Percentiles rank a stretch among this genome's conserved stretches.
Evolutionary conservation across 2,329 filamentous ascomycete genomes (phyloP).

Genomic region (Neofusicoccum parvum): DNA sequence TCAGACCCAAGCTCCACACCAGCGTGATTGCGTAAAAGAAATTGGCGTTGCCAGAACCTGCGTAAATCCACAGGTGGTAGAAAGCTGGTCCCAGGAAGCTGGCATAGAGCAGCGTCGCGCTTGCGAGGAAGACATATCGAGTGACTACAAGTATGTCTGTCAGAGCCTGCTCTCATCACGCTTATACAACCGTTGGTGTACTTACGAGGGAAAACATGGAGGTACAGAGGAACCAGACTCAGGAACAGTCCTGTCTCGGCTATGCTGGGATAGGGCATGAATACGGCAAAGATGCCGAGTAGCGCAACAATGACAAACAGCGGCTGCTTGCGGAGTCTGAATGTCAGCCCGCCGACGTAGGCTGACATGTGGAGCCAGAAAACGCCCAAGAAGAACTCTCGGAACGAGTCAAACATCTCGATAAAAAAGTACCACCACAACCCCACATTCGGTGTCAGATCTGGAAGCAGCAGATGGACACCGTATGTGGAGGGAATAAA

Average conservation of each 20-base stretch:
- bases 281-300: slow-evolving; percentile 87
- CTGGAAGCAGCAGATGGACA: slow-evolving; percentile 85
- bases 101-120: slow-evolving; percentile 82
- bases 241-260: slow-evolving; percentile 87
- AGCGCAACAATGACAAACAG: slow-evolving; percentile 83
- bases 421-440: slow-evolving; percentile 99
- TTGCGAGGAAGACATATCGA: slow-evolving; percentile 87
- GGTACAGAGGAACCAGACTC: slow-evolving; percentile 78
- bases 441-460: slow-evolving; percentile 91
- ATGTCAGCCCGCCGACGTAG: slow-evolving; percentile 83
- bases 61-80: slow-evolving; percentile 97
- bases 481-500: slow-evolving; percentile 90
- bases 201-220: slow-evolving; percentile 84
- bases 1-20: slow-evolving; percentile 93
- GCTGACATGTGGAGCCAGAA: slow-evolving; percentile 95
- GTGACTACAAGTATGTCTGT: slow-evolving; percentile 60
- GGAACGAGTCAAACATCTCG: slow-evolving; percentile 98
- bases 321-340: slow-evolving; percentile 82
- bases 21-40: slow-evolving; percentile 99
- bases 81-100: slow-evolving; percentile 90
- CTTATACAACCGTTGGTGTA: slow-evolving; percentile 23
- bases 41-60: slow-evolving; percentile 95
- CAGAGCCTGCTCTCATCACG: not conserved
- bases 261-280: slow-evolving; percentile 95
- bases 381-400: slow-evolving; percentile 93